Evolutionary conservation across 2,329 filamentous ascomycete species (phyloP), one percentile per base, ranked within the genome.

Genomic region (Blumeria graminis): DNA sequence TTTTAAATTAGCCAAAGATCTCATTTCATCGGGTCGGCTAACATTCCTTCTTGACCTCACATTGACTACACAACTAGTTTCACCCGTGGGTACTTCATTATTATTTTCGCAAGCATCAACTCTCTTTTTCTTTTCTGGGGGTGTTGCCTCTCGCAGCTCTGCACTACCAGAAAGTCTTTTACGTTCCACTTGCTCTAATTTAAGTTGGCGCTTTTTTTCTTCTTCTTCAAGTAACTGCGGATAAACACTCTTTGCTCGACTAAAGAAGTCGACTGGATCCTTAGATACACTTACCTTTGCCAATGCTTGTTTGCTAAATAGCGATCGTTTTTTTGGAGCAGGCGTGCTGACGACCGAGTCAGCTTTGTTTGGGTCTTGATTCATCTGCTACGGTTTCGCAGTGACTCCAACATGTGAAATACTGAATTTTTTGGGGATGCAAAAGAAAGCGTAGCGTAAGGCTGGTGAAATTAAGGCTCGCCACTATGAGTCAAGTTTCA

Each of bases 231-330:
- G 60, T 38, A 71, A 70, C 58, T 72, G 69, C 9, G 69, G 66
- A 60, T 72, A 74, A 2, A 71, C 66, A 53, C 73, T 70, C 57
- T 69, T 68, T 36, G 70, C 70, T 55, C 72, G 70, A 41, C 71
- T 71, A 61, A 76, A 77, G 58, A 76, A 71, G 10, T 72, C 70
- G 11, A 67, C 57, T 14, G 58, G 61, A 33, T 66, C 62, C 58
- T 70, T 68, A 34, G 63, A 63, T 28, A 68, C 64, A 32, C 64
- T 66, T n/a, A 56, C 53, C 56, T 59, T 57, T 14, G 73, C 71
- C 71, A 73, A 75, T 22, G 70, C 66, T 51, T 75, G 72, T 60
- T 74, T 76, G 55, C 74, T 78, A 67, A 80, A 80, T 16, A 78
- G 70, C 0, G 71, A 72, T 41, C 69, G 56, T 61, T 67, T 62